Base-by-base conservation (phyloP, 176 grass and related monocot species). In the Hyparrhenia diplandra region DNA sequence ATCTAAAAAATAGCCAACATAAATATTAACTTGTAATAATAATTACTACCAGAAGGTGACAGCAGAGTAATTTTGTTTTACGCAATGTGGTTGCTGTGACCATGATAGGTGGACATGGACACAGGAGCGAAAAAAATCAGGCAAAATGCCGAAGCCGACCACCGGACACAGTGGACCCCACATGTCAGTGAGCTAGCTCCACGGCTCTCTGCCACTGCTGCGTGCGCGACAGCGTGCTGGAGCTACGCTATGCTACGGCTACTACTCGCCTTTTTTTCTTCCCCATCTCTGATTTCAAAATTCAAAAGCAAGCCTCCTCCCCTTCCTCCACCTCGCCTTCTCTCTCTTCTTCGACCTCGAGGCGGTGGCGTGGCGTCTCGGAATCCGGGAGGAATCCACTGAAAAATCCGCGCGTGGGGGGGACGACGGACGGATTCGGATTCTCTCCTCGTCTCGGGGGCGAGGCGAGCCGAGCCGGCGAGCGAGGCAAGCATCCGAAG, bases 401-500 rank as follows among this genome's bases (percentile, higher is more conserved):
- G 78, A 81, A 85, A 89, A 89, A 77, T 67, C 83, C 83, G 35
- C 35, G 73, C 78, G 78, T 60, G 87, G 62, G 74, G n/a, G 64
- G 46, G n/a, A 6, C 6, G 13, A 34, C 36, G 36, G 67, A 4
- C 24, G 58, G 85, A 25, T 45, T 45, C 37, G 30, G n/a, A 3
- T 10, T 10, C 23, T n/a, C 29, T 45, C 31, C 24, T 18, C 13
- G 43, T 8, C 43, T 35, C n/a, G 20, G 72, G 81, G 80, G 36
- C 6, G 36, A 5, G 36, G 36, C 36, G 36, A 37, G 36, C 36
- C 36, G 45, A 47, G 52, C 21, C 52, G 62, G 71, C n/a, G n/a
- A n/a, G n/a, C 71, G 46, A 75, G 82, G 71, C 60, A 25, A 82
- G 87, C 72, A 89, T 78, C n/a, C 87, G 83, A 85, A 89, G 87